phyloP scores from a whole-genome alignment of 129 eudicot genomes.

The Pseudognaphalium luteoalbum region DNA sequence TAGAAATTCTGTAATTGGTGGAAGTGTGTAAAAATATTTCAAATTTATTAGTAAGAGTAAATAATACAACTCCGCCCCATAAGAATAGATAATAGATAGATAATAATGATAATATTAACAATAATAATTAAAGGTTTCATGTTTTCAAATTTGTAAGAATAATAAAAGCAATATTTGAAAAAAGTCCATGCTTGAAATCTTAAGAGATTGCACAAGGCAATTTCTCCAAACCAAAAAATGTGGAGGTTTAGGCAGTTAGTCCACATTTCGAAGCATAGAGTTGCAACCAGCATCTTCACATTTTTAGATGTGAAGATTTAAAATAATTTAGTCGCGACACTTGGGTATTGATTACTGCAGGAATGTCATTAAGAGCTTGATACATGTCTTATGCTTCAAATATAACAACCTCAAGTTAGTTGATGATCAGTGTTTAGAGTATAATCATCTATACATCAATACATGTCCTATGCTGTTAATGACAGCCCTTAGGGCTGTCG shows the following conservation, averaged over 20 bases:
- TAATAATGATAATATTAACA: no score
- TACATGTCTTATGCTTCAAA: no score
- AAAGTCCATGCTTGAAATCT: no score
- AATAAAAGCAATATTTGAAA: no score
- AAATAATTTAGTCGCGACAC: background rate
- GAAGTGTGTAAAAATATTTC: background rate
- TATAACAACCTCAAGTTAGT: no score
- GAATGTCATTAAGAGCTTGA: no score
- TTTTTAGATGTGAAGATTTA: background rate
- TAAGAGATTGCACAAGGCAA: no score
- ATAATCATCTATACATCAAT: background rate
- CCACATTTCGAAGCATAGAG: background rate
- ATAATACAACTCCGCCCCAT: constrained; percentile 8
- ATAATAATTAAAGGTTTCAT: no score
- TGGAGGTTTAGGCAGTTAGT: background rate
- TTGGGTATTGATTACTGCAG: background rate
- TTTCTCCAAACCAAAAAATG: no score
- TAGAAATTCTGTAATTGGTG: background rate
- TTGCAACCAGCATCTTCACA: background rate
- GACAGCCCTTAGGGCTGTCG: background rate
- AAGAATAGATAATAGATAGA: background rate
- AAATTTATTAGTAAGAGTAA: background rate
- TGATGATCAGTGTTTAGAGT: no score
- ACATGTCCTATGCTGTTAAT: background rate
- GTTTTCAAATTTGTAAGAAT: no score